Evolutionary conservation across 2,329 filamentous ascomycete species (phyloP), one percentile per base, ranked within the genome.

Genomic region (Coniella lustricola): DNA sequence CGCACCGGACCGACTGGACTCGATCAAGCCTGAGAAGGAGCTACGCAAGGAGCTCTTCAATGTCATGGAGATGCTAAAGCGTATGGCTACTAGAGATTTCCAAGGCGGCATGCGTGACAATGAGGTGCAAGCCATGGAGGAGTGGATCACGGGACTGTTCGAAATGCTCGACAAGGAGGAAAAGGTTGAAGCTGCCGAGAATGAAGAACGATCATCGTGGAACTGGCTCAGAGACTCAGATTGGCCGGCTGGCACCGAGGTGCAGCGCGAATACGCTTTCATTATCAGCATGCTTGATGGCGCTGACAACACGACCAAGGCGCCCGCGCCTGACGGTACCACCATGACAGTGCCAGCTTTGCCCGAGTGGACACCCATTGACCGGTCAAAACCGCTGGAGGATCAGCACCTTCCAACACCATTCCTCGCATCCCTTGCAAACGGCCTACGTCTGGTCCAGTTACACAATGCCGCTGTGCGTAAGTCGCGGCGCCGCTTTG

Each of bases 401-500:
- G 44, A 50, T 17, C 54, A 62, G 65, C 16, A 71, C n/a, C 64
- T 79, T 14, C 83, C 86, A 13, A 89, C 87, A 1, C 75, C 82
- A 0, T 93, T 96, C 59, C 74, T 97, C 3, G 68, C 75, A 43
- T 73, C 77, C 33, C 74, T 97, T 54, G 84, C 84, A 53, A 90
- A 87, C 57, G 93, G 93, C 5, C 74, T 93, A 35, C 77, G 84
- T 37, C 78, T 98, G 2, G 82, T 97, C 29, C 82, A 84, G 57
- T 78, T 97, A 54, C 93, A 98, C 74, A 98, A 98, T 63, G 83
- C 85, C 13, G 82, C 88, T 0, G 87, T 98, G 29, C 81, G 82
- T 60, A 87, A 87, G 63, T 96, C 90, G 18, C 83, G 85, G 61
- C 79, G 88, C 25, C 87, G 86, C 7, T 97, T 97, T 63, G 90